Conservation (phyloP, 169 alveolate species). For the Condylostoma magnum region DNA sequence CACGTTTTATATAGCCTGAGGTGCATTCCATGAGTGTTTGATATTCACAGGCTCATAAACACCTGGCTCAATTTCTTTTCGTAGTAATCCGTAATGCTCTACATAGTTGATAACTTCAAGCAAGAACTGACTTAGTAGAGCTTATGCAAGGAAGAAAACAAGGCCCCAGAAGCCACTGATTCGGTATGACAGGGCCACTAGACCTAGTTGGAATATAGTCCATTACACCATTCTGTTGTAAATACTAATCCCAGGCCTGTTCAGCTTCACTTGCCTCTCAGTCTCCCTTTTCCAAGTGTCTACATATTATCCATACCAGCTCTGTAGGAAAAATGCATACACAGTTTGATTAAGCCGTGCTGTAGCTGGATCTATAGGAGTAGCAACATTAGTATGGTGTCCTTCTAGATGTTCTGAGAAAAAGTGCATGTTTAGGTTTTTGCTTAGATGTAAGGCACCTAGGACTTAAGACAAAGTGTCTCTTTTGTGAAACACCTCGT, state of each 20-base stretch:
- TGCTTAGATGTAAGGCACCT: slow-evolving; percentile 46
- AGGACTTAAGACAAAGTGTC: slow-evolving; percentile 26
- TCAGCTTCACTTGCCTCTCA: not conserved
- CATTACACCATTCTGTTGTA: slow-evolving; percentile 52
- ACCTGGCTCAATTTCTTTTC: slow-evolving; percentile 56
- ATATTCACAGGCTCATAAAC: slow-evolving; percentile 54
- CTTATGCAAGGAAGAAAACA: slow-evolving; percentile 24
- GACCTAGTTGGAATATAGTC: slow-evolving; percentile 29
- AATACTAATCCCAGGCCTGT: not conserved
- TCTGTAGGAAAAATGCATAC: slow-evolving; percentile 38
- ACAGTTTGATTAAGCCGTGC: slow-evolving; percentile 39
- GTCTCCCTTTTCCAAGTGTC: slow-evolving; percentile 57
- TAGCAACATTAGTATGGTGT: slow-evolving; percentile 68
- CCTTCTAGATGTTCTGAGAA: slow-evolving; percentile 56
- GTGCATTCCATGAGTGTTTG: slow-evolving; percentile 76
- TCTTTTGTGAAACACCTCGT: slow-evolving; percentile 64
- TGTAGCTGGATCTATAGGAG: slow-evolving; percentile 66
- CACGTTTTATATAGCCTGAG: slow-evolving; percentile 56
- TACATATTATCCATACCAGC: slow-evolving; percentile 43
- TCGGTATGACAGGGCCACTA: slow-evolving; percentile 12
- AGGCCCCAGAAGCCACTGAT: slow-evolving; percentile 36
- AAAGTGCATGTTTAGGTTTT: slow-evolving; percentile 53
- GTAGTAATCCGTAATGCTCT: slow-evolving; percentile 68
- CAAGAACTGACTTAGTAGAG: slow-evolving; percentile 23
- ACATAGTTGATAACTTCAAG: slow-evolving; percentile 62